Percentiles rank a stretch among this genome's conserved stretches.
Evolutionary conservation across 1,139 yeast genomes (phyloP).

Genomic region (Candida glucosophila): DNA sequence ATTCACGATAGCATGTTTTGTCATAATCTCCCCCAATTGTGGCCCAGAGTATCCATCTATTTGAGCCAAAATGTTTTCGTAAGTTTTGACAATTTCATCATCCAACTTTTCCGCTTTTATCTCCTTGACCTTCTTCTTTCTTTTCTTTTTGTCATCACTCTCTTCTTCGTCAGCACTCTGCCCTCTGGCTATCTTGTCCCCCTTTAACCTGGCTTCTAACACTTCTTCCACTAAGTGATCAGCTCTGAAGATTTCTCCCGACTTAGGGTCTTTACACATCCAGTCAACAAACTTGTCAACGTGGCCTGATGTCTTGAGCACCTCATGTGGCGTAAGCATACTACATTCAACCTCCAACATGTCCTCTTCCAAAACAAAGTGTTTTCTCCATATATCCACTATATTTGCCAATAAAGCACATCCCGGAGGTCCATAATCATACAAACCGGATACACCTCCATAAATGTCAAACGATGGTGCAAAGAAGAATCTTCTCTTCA

Average conservation of each 20-base stretch:
- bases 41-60: conserved; percentile 95
- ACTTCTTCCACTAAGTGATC: conserved; percentile 98
- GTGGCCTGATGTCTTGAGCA: conserved; percentile 96
- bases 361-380: conserved; percentile 93
- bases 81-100: conserved; percentile 69
- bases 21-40: conserved; percentile 82
- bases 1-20: conserved; percentile 72
- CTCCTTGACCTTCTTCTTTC: conserved; percentile 96
- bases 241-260: conserved; percentile 98
- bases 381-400: conserved; percentile 94
- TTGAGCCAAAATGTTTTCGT: conserved; percentile 79
- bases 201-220: conserved; percentile 88
- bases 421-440: conserved; percentile 99
- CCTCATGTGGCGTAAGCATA: conserved; percentile 96
- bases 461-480: conserved; percentile 97
- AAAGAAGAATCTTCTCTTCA: conserved; percentile 92
- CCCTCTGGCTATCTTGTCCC: conserved; percentile 95
- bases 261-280: conserved; percentile 94
- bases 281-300: conserved; percentile 98
- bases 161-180: conserved; percentile 42
- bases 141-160: conserved; percentile 68
- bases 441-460: conserved; percentile 97
- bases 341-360: conserved; percentile 98
- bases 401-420: conserved; percentile 96
- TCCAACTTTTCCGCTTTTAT: conserved; percentile 82